Base-by-base conservation (phyloP, 495 filamentous ascomycete species). In the Neurospora sp. region DNA sequence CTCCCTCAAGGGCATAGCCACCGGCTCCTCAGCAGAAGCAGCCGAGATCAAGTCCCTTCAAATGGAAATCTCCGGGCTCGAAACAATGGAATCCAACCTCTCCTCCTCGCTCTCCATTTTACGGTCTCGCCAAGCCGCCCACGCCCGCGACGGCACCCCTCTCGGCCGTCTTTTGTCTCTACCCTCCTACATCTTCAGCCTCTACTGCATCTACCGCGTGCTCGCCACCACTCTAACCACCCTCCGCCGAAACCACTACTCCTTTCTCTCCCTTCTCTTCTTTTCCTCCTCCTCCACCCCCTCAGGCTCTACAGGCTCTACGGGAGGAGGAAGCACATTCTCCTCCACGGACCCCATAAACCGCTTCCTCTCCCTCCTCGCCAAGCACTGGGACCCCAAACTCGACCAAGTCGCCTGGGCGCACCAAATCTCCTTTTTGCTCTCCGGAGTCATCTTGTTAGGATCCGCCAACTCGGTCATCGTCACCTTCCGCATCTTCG, bases 171-270 rank as follows among this genome's bases (percentile, higher is more conserved):
- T 91, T 22, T 75, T 92, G 27, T 81, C 87, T 16, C 74, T 86
- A 39, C 86, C 86, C 53, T 88, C 86, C 69, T 91, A 91, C 77
- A 79, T 83, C 37, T 95, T 96, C 82, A 88, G 89, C 71, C 22
- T 90, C 73, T 94, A 92, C 82, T 96, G 90, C 85, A 79, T 92
- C 71, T 94, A 93, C 81, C 90, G 91, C 70, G 88, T 94, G 74
- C 75, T 89, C 39, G 89, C 90, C 61, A 93, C 91, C 5, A 84
- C 85, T 0, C 78, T 93, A 8, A 87, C 90, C 16, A 88, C 87
- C 14, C 38, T 90, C 31, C 87, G 88, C 44, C 85, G 90, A 47
- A 82, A 82, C 61, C 84, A 82, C 79, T 73, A 85, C 72, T 80
- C 85, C 37, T 74, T 82, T 22, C 81, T 87, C 71, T 86, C 87